Evolutionary conservation across 148 eudicot species (phyloP).

Genomic region (Amaranthus cruentus): DNA sequence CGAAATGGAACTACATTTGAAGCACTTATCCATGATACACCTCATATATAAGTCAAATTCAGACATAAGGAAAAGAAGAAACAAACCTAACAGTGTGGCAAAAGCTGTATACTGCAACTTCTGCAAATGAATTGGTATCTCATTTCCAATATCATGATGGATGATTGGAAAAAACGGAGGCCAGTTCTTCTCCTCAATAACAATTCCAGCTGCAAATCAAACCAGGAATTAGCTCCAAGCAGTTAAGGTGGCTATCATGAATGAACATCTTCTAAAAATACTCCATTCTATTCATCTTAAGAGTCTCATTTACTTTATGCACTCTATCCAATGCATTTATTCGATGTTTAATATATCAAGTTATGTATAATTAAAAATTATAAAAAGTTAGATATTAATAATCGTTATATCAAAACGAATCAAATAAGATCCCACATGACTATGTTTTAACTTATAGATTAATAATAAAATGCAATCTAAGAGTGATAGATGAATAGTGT

Average conservation of each 20-base stretch:
- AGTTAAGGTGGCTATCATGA: background rate
- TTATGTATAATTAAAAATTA: too few species aligned
- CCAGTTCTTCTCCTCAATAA: constrained; percentile 89
- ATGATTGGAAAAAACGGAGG: constrained; percentile 90
- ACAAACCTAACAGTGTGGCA: constrained; percentile 72
- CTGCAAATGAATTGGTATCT: constrained; percentile 91
- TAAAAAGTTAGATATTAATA: too few species aligned
- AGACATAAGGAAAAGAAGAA: background rate
- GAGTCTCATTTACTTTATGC: too few species aligned
- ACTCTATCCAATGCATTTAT: too few species aligned
- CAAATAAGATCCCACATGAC: too few species aligned
- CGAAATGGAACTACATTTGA: background rate
- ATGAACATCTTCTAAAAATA: too few species aligned
- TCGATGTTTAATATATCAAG: too few species aligned
- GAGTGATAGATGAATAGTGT: too few species aligned
- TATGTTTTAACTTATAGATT: too few species aligned
- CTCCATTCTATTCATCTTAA: too few species aligned
- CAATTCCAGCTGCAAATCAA: constrained; percentile 73
- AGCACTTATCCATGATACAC: background rate
- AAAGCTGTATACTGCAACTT: constrained; percentile 82
- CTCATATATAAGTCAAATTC: background rate
- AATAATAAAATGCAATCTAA: too few species aligned
- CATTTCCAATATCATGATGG: constrained; percentile 89
- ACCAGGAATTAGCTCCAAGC: constrained; percentile 8
- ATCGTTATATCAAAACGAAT: too few species aligned